These are phyloP conservation scores for Ascochyta viciae-villosae DNA, from an alignment of 2,329 filamentous ascomycete genomes.

Conservation along the genomic window DNA sequence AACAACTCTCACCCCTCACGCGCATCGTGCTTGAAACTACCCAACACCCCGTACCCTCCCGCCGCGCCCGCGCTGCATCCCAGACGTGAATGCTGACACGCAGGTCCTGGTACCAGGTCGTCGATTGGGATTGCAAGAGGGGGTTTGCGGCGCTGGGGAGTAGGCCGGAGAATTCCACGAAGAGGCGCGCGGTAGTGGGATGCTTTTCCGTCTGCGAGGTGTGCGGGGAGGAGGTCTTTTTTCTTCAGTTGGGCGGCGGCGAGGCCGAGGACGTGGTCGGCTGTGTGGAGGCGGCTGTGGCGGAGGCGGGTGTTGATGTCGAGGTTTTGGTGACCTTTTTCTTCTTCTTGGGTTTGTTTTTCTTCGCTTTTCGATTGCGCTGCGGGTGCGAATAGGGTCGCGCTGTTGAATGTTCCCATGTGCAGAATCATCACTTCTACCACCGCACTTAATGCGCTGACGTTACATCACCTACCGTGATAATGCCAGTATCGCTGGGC, in stretches of 20 bases:
- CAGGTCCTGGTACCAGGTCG: constrained; percentile 59
- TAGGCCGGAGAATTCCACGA: constrained; percentile 69
- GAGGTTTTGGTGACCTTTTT: constrained; percentile 59
- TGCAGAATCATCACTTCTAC: constrained; percentile 67
- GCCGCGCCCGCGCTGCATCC: constrained; percentile 67
- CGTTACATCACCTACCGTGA: constrained; percentile 56
- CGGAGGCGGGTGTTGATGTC: constrained; percentile 66
- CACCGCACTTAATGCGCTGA: constrained; percentile 59
- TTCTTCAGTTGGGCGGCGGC: constrained; percentile 68
- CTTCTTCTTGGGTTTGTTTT: background rate
- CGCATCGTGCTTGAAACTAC: constrained; percentile 46
- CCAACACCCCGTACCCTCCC: constrained; percentile 48
- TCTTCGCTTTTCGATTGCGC: background rate
- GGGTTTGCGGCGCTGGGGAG: constrained; percentile 63
- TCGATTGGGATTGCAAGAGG: constrained; percentile 68
- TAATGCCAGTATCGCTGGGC: constrained; percentile 70
- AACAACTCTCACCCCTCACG: constrained; percentile 64
- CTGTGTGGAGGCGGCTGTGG: constrained; percentile 75
- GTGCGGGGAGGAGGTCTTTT: constrained; percentile 42
- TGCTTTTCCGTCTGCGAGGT: constrained; percentile 73
- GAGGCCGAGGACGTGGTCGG: constrained; percentile 73
- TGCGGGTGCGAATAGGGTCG: background rate
- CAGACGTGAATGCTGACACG: constrained; percentile 67
- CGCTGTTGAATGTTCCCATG: constrained; percentile 56
- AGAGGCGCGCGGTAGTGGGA: constrained; percentile 73